Conservation (phyloP, 495 filamentous ascomycete species). For the Aspergillus baeticus region DNA sequence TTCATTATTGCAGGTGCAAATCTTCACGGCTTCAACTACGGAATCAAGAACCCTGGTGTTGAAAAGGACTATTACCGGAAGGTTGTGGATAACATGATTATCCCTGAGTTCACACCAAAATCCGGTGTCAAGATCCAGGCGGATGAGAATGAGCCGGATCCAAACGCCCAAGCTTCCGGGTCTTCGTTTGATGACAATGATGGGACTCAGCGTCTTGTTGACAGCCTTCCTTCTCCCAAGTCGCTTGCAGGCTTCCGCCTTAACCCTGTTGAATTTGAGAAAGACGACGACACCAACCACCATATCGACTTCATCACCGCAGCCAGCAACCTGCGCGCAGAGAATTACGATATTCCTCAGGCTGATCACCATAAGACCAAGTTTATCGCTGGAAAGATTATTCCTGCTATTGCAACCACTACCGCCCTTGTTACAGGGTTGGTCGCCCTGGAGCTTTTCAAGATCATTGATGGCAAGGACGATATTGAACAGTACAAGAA, state of each 20-base stretch:
- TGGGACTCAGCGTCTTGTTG: constrained; percentile 67
- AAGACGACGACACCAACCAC: constrained; percentile 96
- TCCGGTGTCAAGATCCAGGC: constrained; percentile 96
- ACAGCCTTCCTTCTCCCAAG: constrained; percentile 71
- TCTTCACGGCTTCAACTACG: constrained; percentile 97
- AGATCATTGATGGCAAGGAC: constrained; percentile 91
- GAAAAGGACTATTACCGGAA: constrained; percentile 67
- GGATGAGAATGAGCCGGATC: constrained; percentile 91
- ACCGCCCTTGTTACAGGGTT: constrained; percentile 94
- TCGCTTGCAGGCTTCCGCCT: constrained; percentile 82
- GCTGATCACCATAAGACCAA: constrained; percentile 97
- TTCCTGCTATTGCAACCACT: constrained; percentile 96
- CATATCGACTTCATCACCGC: constrained; percentile 99
- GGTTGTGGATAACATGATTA: constrained; percentile 88
- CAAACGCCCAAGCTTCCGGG: constrained; percentile 63
- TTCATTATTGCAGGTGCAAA: constrained; percentile 89
- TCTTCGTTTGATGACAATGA: constrained; percentile 64
- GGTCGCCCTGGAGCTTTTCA: constrained; percentile 90
- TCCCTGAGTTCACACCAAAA: constrained; percentile 93
- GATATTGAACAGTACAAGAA: constrained; percentile 99
- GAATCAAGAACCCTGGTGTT: constrained; percentile 72
- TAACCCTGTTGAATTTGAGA: constrained; percentile 94
- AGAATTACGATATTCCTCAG: constrained; percentile 93
- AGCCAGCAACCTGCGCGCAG: constrained; percentile 91
- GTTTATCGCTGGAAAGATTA: constrained; percentile 99